Conservation (phyloP, 306 rosid genomes). For the Senna siamea region DNA sequence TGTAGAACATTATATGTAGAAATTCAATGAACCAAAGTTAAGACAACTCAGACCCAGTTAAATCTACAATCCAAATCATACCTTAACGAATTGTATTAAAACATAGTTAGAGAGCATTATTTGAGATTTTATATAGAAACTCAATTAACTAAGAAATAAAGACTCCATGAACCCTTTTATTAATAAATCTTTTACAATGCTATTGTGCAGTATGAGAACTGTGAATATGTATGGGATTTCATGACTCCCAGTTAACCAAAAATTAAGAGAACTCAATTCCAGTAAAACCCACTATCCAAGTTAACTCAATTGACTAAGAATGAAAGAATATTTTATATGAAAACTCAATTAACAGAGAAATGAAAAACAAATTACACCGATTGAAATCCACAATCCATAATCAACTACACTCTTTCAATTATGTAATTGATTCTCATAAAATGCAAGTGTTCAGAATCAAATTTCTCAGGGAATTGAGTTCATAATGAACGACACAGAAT, state of each 20-base stretch:
- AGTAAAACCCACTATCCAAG: not conserved
- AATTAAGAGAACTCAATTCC: not conserved
- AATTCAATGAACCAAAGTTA: no score
- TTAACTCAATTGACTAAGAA: not conserved
- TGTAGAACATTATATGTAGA: not conserved
- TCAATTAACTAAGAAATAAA: not conserved
- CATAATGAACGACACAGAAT: not conserved
- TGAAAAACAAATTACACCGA: not conserved
- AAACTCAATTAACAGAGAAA: no score
- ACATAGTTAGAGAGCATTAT: not conserved
- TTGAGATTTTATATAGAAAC: not conserved
- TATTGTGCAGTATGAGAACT: not conserved
- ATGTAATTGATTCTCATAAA: not conserved
- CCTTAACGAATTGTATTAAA: not conserved
- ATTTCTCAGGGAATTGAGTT: not conserved
- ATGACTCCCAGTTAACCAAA: not conserved
- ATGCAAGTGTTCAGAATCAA: not conserved
- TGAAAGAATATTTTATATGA: not conserved
- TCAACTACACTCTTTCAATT: no score
- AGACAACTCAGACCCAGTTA: no score
- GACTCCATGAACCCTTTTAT: no score
- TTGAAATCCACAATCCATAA: not conserved
- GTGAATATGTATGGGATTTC: not conserved
- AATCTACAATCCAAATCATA: no score
- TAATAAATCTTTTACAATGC: not conserved